Percentiles rank a stretch among this genome's conserved stretches.
Conservation (phyloP, 371 early-diverging fungal species). For the Capillidium heterosporum region DNA sequence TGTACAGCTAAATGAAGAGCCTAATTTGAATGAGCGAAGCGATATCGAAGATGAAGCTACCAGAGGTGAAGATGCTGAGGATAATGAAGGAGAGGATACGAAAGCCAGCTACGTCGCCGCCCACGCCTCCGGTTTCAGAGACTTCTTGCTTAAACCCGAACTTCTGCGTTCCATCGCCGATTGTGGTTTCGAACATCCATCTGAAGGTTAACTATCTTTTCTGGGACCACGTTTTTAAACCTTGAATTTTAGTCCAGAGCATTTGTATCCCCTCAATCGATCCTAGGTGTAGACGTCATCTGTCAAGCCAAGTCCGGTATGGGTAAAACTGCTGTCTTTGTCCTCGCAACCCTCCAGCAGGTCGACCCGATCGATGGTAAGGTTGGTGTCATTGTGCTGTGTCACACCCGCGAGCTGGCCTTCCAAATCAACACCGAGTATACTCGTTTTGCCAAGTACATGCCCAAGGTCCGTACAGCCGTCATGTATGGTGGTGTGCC, state of each 20-base stretch:
- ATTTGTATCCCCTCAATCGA: conserved; percentile 96
- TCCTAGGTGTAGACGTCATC: conserved; percentile 90
- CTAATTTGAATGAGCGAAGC: conserved; percentile 18
- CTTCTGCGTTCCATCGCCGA: conserved; percentile 86
- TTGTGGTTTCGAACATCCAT: conserved; percentile 98
- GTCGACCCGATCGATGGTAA: conserved; percentile 66
- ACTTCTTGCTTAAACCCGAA: conserved; percentile 93
- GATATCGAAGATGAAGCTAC: conserved; percentile 15
- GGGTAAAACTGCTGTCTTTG: conserved; percentile 99
- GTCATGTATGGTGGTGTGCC: conserved; percentile 85
- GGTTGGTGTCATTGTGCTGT: conserved; percentile 77
- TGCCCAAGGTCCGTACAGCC: conserved; percentile 83
- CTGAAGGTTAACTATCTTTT: conserved; percentile 45
- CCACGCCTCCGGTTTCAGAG: conserved; percentile 96
- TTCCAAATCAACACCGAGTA: conserved; percentile 96
- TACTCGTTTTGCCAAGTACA: conserved; percentile 81
- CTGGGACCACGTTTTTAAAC: neutral
- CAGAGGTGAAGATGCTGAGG: conserved; percentile 25
- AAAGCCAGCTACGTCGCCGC: conserved; percentile 95
- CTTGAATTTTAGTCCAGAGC: conserved; percentile 66
- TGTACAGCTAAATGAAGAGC: conserved; percentile 10
- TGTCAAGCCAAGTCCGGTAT: conserved; percentile 99
- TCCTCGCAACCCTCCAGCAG: conserved; percentile 90
- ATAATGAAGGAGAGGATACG: conserved; percentile 58
- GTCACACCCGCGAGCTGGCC: conserved; percentile 96